A percentile compares a stretch with the other conserved stretches of the same genome.
phyloP scores from a whole-genome alignment of 352 stramenopile species.

The Globisporangium mamillatum region DNA sequence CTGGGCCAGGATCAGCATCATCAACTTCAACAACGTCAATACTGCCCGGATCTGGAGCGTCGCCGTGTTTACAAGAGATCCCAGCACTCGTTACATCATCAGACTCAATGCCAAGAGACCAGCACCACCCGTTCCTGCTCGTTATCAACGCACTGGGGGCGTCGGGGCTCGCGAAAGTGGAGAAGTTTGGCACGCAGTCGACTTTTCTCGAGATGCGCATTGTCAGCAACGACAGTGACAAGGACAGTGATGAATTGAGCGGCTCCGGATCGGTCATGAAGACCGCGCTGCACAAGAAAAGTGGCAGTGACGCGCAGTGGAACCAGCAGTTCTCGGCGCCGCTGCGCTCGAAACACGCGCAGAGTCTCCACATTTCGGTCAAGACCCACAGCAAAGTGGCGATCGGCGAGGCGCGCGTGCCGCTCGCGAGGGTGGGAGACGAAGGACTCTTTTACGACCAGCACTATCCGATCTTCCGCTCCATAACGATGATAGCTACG shows the following conservation, averaged over 20 bases:
- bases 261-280: constrained; percentile 30
- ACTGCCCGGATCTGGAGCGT: background rate
- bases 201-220: constrained; percentile 61
- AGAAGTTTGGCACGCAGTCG: constrained; percentile 82
- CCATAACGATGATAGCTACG: constrained; percentile 7
- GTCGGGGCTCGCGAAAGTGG: constrained; percentile 54
- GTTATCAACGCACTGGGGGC: constrained; percentile 62
- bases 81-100: constrained; percentile 19
- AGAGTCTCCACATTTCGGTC: constrained; percentile 51
- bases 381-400: constrained; percentile 67
- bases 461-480: constrained; percentile 50
- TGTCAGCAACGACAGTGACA: background rate
- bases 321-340: constrained; percentile 72
- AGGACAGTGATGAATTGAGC: constrained; percentile 13
- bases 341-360: constrained; percentile 48
- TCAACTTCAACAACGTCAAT: background rate
- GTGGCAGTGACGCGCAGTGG: constrained; percentile 78
- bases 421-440: constrained; percentile 38
- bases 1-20: background rate
- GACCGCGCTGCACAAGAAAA: constrained; percentile 75
- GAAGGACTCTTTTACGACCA: constrained; percentile 50
- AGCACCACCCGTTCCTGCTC: constrained; percentile 29
- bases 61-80: constrained; percentile 47
- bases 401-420: constrained; percentile 54
- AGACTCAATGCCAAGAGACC: background rate